Evolutionary conservation across 768 basidiomycete genomes (phyloP), one percentile per base, ranked within the genome.

Genomic region (Mycena galericulata): DNA sequence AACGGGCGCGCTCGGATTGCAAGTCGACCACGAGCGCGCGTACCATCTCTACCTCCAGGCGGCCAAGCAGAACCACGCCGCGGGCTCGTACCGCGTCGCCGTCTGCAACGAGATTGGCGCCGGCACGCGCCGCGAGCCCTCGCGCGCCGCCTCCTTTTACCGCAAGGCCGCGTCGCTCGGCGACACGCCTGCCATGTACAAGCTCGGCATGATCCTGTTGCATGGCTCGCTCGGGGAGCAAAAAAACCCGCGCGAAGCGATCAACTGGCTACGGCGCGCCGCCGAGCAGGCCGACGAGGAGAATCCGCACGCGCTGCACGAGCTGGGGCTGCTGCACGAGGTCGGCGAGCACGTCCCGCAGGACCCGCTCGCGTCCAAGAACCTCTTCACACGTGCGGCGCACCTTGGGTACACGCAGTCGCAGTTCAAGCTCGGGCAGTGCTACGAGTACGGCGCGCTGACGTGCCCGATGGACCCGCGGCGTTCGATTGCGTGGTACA

Each of bases 101-200:
- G 97, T 99, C 11, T 99, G 98, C 81, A 99, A 99, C 79, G 98
- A 99, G 79, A 94, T 99, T 73, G 98, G 98, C 27, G 97, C 96
- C 4, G 98, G 98, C 32, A 99, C 98, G 1, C 88, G 92, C 73
- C 87, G 91, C 73, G 97, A 99, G 75, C 91, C 91, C 0, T 85
- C 90, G 24, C 89, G 98, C 49, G 98, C 98, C 10, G 91, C 96
- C 29, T 92, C 96, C 6, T 98, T 99, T 77, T 99, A 98, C 81
- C 91, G 97, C 67, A 98, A 98, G 79, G 95, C 98, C 5, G 96
- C 96, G 11, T 96, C 96, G 1, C 83, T 99, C 38, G 97, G 97
- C 22, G 98, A 99, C 78, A 98, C 97, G 0, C 91, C 97, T 29
- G 98, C 96, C 4, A 99, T 99, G 98, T 99, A 98, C 84, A 99